Conservation (phyloP, 2,329 filamentous ascomycete species). For the Epichloe brachyelytri region DNA sequence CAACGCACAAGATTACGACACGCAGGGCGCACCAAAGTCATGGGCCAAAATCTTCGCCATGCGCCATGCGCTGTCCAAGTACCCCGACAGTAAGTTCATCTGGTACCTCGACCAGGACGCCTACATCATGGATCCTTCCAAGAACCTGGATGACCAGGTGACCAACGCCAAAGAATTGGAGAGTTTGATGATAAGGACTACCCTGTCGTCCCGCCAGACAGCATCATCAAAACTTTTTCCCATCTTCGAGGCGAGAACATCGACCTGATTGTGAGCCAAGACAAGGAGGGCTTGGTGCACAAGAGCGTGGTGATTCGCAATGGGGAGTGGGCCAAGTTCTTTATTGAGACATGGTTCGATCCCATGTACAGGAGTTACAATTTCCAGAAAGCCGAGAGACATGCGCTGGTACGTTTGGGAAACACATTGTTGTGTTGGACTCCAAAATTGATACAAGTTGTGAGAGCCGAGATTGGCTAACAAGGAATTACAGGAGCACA, state of each 20-base stretch:
- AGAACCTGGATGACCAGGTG: conserved; percentile 58
- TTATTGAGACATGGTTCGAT: conserved; percentile 93
- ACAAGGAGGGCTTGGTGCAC: conserved; percentile 63
- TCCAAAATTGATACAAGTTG: neutral
- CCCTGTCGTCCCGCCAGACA: conserved; percentile 85
- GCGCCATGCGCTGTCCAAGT: conserved; percentile 74
- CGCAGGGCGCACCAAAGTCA: conserved; percentile 43
- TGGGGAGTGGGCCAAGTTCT: conserved; percentile 84
- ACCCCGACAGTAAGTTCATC: conserved; percentile 65
- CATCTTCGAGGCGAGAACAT: conserved; percentile 68
- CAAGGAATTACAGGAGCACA: conserved; percentile 51
- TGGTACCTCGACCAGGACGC: conserved; percentile 81
- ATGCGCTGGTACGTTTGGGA: conserved; percentile 59
- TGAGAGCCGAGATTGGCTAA: neutral
- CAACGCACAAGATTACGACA: conserved; percentile 61
- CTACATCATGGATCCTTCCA: conserved; percentile 72
- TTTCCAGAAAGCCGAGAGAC: conserved; percentile 86
- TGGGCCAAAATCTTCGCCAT: conserved; percentile 77
- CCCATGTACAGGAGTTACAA: conserved; percentile 89
- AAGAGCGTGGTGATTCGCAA: conserved; percentile 70
- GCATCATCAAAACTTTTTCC: conserved; percentile 87
- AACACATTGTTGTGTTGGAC: neutral
- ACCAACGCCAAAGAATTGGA: conserved; percentile 57
- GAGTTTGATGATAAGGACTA: conserved; percentile 68
- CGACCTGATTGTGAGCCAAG: conserved; percentile 74